Evolutionary conservation across 2,329 filamentous ascomycete genomes (phyloP), one percentile per base, ranked within the genome.

Genomic region (Fusarium fracticaudum): DNA sequence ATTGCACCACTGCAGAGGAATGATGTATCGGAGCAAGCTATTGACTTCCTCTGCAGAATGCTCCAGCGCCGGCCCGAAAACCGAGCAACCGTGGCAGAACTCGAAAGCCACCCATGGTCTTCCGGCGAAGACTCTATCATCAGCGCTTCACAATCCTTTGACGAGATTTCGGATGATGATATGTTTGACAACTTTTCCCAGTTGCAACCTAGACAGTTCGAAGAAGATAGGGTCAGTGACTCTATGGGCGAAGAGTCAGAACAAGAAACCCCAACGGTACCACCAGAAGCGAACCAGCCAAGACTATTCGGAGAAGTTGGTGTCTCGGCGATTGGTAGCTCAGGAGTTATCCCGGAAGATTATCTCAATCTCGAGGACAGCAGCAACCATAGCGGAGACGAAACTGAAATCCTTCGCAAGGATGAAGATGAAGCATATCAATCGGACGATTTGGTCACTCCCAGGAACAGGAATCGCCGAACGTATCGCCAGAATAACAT

Each of bases 61-160:
- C 89, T 98, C 9, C 91, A 94, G 74, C 90, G 90, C n/a, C 91
- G 95, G 57, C 94, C 96, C 3, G 89, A 92, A 64, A 83, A 89
- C n/a, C 91, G 96, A 64, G 93, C 94, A 1, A 93, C 91, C 0
- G 91, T 96, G 50, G 81, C 85, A 10, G 88, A 93, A 58, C 91
- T 97, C 61, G 87, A 94, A 66, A 83, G 84, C 18, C 93, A 96
- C 80, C 84, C 88, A 3, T 98, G 96, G 96, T 86, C 97, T n/a
- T 78, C 77, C 1, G 83, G 80, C 6, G 57, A 69, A 8, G 77
- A 71, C 2, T 76, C 79, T 11, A 73, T 75, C 8, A 79, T 83
- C 11, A 76, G 78, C 38, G 80, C 81, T 22, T 83, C 83, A 3
- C 86, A 89, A 61, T 86, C 88, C 11, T 87, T 87, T 61, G 87